phyloP scores from a whole-genome alignment of 2,329 filamentous ascomycete species.

The Colletotrichum chlorophyti region DNA sequence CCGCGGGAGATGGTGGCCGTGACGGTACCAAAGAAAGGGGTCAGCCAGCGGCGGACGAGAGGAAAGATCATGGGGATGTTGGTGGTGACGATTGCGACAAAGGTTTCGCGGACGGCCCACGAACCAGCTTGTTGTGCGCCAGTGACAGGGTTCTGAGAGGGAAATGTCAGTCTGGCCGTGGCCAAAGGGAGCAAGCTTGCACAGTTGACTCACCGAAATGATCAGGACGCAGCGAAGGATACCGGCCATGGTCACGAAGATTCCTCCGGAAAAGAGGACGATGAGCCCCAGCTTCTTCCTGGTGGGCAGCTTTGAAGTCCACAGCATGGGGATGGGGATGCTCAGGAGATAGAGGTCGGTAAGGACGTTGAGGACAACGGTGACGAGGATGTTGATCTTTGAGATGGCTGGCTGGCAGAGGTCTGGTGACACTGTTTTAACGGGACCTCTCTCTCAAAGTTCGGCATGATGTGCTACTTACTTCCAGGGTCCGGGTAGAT shows the following conservation, averaged over 20 bases:
- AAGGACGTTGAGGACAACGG: conserved; percentile 29
- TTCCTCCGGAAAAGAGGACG: conserved; percentile 45
- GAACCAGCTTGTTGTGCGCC: conserved; percentile 22
- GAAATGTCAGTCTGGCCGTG: background rate
- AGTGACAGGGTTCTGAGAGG: conserved; percentile 16
- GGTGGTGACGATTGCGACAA: conserved; percentile 30
- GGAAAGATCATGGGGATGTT: conserved; percentile 30
- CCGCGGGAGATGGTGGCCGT: conserved; percentile 4
- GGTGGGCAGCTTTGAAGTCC: conserved; percentile 34
- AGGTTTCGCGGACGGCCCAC: conserved; percentile 31
- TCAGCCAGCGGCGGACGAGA: conserved; percentile 15
- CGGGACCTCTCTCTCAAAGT: rapidly evolving
- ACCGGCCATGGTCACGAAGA: conserved; percentile 48
- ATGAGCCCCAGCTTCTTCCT: conserved; percentile 43
- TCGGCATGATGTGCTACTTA: conserved; percentile 37
- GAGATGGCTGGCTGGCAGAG: conserved; percentile 30
- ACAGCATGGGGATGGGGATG: conserved; percentile 33
- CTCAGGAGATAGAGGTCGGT: conserved; percentile 32
- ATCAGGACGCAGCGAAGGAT: conserved; percentile 42
- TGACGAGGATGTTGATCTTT: conserved; percentile 27
- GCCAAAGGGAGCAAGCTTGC: no score
- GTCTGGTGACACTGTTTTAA: conserved; percentile 45
- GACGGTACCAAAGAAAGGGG: conserved; percentile 16
- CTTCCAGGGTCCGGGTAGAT: conserved; percentile 59
- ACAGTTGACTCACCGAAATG: conserved; percentile 32